Percentiles rank a stretch among this genome's conserved stretches.
Evolutionary conservation across 768 basidiomycete species (phyloP).

Genomic region (Porphyrellus cyaneotinctus): DNA sequence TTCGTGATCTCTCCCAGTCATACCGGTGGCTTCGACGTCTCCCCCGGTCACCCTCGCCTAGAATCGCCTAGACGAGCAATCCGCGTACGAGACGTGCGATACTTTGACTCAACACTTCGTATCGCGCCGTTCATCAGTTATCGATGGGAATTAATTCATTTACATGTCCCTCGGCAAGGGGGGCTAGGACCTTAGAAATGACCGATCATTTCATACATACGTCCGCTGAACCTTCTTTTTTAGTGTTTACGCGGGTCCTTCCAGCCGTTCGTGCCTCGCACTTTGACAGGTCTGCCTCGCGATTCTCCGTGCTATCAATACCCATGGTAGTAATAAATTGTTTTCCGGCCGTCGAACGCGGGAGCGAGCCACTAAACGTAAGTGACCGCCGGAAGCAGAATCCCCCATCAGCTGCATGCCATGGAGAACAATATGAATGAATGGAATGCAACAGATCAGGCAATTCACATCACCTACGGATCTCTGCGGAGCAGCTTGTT

Average conservation of each 20-base stretch:
- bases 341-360: conserved; percentile 23
- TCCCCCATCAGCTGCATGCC: conserved; percentile 23
- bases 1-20: conserved; percentile 8
- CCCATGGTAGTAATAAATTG: conserved; percentile 10
- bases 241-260: conserved; percentile 20
- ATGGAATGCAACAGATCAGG: conserved; percentile 15
- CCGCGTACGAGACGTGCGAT: conserved; percentile 6
- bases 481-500: conserved; percentile 16
- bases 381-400: conserved; percentile 25
- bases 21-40: conserved; percentile 11
- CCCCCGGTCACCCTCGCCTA: conserved; percentile 26
- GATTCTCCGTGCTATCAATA: conserved; percentile 24
- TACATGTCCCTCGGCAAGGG: conserved; percentile 13
- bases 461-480: conserved; percentile 13
- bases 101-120: conserved; percentile 6
- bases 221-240: conserved; percentile 28
- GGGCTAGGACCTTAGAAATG: conserved; percentile 2
- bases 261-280: conserved; percentile 16
- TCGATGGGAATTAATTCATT: conserved; percentile 28
- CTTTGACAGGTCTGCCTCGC: conserved; percentile 13
- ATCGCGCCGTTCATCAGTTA: conserved; percentile 18
- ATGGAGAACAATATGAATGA: conserved; percentile 21
- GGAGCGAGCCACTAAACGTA: conserved; percentile 33
- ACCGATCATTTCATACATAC: conserved; percentile 29
- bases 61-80: conserved; percentile 5